These are phyloP conservation scores for Blepharisma japonicum DNA, from an alignment of 73 alveolate genomes.

Conservation along the genomic window DNA sequence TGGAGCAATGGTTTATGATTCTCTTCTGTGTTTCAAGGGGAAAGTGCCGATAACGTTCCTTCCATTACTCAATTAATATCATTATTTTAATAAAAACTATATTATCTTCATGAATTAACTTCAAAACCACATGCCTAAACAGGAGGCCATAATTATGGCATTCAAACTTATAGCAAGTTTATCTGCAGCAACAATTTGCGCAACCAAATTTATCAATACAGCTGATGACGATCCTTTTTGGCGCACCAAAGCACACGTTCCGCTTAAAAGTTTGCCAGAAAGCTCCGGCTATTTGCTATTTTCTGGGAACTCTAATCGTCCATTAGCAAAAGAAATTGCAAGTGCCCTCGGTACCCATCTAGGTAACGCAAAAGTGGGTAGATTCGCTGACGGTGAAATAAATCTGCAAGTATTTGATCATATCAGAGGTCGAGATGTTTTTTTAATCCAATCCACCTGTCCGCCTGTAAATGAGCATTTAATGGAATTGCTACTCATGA, in stretches of 20 bases:
- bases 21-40: too few relatives aligned
- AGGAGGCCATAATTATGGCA: too few relatives aligned
- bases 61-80: too few relatives aligned
- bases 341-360: conserved; percentile 44
- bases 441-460: conserved; percentile 83
- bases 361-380: conserved; percentile 52
- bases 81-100: too few relatives aligned
- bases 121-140: too few relatives aligned
- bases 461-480: conserved; percentile 94
- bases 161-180: too few relatives aligned
- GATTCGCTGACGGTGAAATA: conserved; percentile 94
- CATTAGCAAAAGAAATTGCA: conserved; percentile 50
- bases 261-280: not conserved
- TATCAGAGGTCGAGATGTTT: conserved; percentile 87
- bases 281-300: conserved; percentile 26
- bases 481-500: conserved; percentile 86
- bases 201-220: too few relatives aligned
- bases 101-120: too few relatives aligned
- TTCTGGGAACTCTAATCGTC: conserved; percentile 43
- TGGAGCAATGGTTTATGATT: too few relatives aligned
- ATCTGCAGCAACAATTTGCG: too few relatives aligned
- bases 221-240: conserved; percentile 18
- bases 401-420: conserved; percentile 63
- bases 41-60: too few relatives aligned
- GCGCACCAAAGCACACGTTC: not conserved